Evolutionary conservation across 2,329 filamentous ascomycete genomes (phyloP), one percentile per base, ranked within the genome.

Genomic region (Clarireedia paspali): DNA sequence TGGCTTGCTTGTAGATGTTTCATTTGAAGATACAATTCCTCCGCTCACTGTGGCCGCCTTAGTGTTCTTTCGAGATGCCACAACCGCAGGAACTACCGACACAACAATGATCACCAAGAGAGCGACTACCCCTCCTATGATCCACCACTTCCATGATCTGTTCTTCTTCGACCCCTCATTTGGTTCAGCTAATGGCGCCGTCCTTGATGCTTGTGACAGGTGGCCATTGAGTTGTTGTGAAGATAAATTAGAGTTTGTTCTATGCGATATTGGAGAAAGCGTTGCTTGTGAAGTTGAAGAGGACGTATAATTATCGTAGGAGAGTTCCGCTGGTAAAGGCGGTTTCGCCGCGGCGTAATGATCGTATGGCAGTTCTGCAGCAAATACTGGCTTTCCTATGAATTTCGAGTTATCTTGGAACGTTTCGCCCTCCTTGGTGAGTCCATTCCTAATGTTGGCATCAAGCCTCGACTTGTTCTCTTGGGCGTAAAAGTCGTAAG

Each of bases 331-430:
- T 12, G 39, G 26, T 42, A 27, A 38, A 10, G 40, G 27, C 17
- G 50, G 50, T 7, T 17, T 17, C 10, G 42, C 36, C 2, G 14
- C 20, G 26, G 42, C 42, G 7, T 46, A 46, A 26, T 46, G 39
- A 38, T 46, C 50, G 26, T 42, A 51, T 14, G 39, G 50, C 4
- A 46, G 50, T 38, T 46, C 50, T 23, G 40, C 26, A 14, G 40
- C 40, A 3, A 53, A 53, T 4, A 46, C 50, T 2, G 50, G 50
- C 40, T 46, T 26, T 34, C 50, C 40, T 46, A 53, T 53, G 20
- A 53, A 53, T 23, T 53, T 53, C 3, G 50, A 24, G 6, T 46
- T 30, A 27, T 51, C 49, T 10, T 51, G 36, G 30, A 42, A 51
- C 14, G 26, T 23, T 24, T 26, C 34, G 4, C 26, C 24, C 20